Conservation (phyloP, 1,139 yeast species). For the Arxiozyma slooffiae region DNA sequence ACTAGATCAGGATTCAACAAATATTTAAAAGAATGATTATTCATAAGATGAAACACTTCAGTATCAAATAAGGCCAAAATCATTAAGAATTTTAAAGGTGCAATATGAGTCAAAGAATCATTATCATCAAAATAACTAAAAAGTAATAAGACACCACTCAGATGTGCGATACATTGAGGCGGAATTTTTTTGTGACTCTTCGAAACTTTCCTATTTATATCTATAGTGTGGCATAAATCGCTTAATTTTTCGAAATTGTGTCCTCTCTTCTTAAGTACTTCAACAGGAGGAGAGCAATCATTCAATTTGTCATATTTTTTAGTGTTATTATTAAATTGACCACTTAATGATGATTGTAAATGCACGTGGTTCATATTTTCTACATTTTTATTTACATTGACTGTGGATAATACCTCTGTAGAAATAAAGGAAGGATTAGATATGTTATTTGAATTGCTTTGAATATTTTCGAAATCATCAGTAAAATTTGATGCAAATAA, state of each 20-base stretch:
- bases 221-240: not conserved
- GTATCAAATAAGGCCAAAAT: conserved; percentile 21
- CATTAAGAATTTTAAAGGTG: conserved; percentile 20
- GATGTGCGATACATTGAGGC: conserved; percentile 7
- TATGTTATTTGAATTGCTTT: conserved; percentile 1
- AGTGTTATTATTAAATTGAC: not conserved
- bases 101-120: conserved; percentile 22
- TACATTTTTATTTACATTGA: not conserved
- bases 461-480: not conserved
- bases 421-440: not conserved
- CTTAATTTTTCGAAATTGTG: not conserved
- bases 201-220: not conserved
- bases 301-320: not conserved
- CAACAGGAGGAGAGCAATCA: not conserved
- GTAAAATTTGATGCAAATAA: not conserved
- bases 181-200: not conserved
- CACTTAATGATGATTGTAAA: conserved; percentile 1
- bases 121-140: conserved; percentile 19
- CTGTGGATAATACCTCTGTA: not conserved
- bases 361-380: not conserved
- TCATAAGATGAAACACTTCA: conserved; percentile 20
- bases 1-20: conserved; percentile 12
- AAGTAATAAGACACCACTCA: conserved; percentile 17
- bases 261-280: not conserved
- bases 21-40: conserved; percentile 17